phyloP scores from a whole-genome alignment of 805 yeast genomes.

The Teunomyces stri region DNA sequence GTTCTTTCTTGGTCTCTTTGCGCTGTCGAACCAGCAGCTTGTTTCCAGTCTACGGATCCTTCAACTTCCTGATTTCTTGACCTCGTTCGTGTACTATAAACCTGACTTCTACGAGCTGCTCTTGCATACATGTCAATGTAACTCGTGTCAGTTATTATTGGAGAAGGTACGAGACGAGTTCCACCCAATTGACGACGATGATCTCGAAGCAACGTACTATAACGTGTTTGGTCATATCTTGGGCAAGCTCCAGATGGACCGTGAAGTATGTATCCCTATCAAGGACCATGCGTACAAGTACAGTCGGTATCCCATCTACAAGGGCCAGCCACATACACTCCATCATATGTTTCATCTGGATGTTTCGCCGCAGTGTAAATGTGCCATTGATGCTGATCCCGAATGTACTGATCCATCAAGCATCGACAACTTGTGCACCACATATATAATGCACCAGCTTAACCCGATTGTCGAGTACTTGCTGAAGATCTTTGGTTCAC shows the following conservation, averaged over 20 bases:
- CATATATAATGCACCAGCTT: constrained; percentile 35
- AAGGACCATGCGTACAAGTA: constrained; percentile 22
- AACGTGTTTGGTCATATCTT: constrained; percentile 29
- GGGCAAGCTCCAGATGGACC: constrained; percentile 33
- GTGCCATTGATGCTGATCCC: constrained; percentile 24
- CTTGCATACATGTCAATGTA: constrained; percentile 34
- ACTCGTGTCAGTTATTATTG: constrained; percentile 27
- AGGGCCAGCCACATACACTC: constrained; percentile 35
- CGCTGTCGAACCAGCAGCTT: constrained; percentile 3
- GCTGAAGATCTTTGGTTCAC: constrained; percentile 17
- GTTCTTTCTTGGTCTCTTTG: constrained; percentile 28
- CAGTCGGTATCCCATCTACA: constrained; percentile 29
- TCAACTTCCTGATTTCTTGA: constrained; percentile 34
- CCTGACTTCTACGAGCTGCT: constrained; percentile 34
- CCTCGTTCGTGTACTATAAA: constrained; percentile 36
- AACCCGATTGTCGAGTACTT: constrained; percentile 29
- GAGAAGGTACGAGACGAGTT: constrained; percentile 20
- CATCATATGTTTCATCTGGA: constrained; percentile 29
- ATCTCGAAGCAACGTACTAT: constrained; percentile 26
- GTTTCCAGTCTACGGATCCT: constrained; percentile 20
- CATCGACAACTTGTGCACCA: constrained; percentile 33
- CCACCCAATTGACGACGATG: constrained; percentile 15
- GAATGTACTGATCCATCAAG: constrained; percentile 17
- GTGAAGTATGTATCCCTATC: constrained; percentile 36
- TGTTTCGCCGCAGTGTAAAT: constrained; percentile 15